Conservation (phyloP, 2,329 filamentous ascomycete genomes). For the Leptographium galeiforme region DNA sequence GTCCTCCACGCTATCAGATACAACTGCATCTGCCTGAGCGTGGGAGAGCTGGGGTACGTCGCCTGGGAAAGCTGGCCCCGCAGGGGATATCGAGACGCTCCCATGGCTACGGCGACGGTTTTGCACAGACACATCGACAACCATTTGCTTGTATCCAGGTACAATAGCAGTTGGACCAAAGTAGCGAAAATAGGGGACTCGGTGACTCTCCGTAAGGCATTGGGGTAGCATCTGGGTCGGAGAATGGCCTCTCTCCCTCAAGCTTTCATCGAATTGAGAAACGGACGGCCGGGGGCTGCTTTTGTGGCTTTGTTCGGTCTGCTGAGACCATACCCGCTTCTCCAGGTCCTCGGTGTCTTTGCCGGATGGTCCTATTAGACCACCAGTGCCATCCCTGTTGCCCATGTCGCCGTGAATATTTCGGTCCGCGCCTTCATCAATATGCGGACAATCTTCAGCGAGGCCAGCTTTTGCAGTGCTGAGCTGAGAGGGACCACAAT, state of each 20-base stretch:
- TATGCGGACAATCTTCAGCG: not conserved
- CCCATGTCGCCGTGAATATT: not conserved
- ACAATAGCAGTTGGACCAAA: constrained; percentile 87
- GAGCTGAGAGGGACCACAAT: not conserved
- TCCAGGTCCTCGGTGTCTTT: not conserved
- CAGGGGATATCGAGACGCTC: constrained; percentile 42
- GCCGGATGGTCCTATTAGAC: not conserved
- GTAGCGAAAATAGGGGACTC: constrained; percentile 81
- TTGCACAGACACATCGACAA: constrained; percentile 51
- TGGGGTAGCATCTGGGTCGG: not conserved
- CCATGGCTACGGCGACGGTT: constrained; percentile 48
- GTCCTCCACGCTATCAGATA: constrained; percentile 32
- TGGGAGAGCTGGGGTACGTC: constrained; percentile 10
- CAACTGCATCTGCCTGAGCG: constrained; percentile 18
- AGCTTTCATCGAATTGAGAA: not conserved
- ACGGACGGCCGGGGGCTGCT: not conserved
- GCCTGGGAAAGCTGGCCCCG: constrained; percentile 21
- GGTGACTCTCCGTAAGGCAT: constrained; percentile 32
- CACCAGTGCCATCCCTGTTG: not conserved
- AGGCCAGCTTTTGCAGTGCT: not conserved
- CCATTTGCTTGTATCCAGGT: constrained; percentile 87
- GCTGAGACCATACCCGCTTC: not conserved
- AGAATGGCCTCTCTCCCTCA: constrained; percentile 7
- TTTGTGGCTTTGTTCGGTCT: not conserved
- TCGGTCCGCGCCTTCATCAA: not conserved